Evolutionary conservation across 2,329 filamentous ascomycete species (phyloP).

Genomic region (Kalaharituber pfeilii): DNA sequence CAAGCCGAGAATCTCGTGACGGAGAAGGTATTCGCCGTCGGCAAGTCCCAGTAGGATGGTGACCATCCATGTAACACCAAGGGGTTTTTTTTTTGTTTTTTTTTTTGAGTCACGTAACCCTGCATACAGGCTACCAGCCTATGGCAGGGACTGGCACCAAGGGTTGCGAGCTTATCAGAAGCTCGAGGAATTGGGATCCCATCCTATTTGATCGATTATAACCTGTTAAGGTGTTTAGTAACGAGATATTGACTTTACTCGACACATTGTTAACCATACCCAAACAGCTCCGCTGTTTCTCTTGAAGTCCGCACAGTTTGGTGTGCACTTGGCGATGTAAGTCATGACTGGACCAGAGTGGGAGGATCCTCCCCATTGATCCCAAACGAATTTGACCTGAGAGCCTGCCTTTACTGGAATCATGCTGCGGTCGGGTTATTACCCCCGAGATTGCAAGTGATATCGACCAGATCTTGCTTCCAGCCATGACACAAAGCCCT

Average conservation of each 20-base stretch:
- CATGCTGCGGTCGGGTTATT: conserved; percentile 19
- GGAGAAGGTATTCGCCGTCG: conserved; percentile 27
- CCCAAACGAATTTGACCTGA: conserved; percentile 24
- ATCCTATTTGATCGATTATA: conserved; percentile 27
- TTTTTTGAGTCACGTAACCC: too few species aligned
- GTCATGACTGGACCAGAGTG: conserved; percentile 29
- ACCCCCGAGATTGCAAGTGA: conserved; percentile 22
- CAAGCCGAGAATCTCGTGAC: conserved; percentile 27
- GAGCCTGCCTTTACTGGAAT: conserved; percentile 21
- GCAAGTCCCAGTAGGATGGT: conserved; percentile 24
- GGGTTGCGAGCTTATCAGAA: conserved; percentile 25
- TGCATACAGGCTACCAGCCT: too few species aligned
- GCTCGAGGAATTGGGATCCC: conserved; percentile 25
- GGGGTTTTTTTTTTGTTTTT: too few species aligned
- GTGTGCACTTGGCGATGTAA: conserved; percentile 29
- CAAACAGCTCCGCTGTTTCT: neutral
- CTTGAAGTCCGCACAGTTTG: neutral
- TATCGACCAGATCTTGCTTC: too few species aligned
- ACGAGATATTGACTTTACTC: conserved; percentile 33
- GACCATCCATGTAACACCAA: conserved; percentile 25
- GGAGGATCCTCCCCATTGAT: conserved; percentile 26
- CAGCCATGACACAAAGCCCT: too few species aligned
- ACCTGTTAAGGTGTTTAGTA: conserved; percentile 27
- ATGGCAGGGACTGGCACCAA: too few species aligned
- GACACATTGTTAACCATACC: conserved; percentile 25